phyloP scores from a whole-genome alignment of 441 rosid genomes.

The Theobroma grandiflorum region DNA sequence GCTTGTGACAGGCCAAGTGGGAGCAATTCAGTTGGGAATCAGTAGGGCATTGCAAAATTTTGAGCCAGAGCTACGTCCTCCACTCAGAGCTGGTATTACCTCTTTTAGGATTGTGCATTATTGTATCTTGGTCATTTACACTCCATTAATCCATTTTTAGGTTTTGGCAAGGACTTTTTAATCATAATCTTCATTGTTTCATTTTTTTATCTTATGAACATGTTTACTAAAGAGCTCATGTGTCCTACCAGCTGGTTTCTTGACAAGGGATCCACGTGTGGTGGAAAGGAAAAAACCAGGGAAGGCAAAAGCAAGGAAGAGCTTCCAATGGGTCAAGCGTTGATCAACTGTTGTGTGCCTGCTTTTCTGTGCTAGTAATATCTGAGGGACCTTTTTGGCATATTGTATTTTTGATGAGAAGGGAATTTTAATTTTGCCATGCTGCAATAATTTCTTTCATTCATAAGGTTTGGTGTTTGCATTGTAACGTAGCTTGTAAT shows the following conservation, averaged over 20 bases:
- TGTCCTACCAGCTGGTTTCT: conserved; percentile 71
- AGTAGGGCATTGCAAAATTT: conserved; percentile 94
- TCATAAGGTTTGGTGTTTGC: conserved; percentile 1
- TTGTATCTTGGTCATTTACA: not conserved
- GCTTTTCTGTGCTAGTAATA: not conserved
- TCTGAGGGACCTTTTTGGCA: not conserved
- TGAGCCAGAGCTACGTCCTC: conserved; percentile 89
- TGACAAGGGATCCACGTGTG: conserved; percentile 92
- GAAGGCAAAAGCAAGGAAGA: conserved; percentile 96
- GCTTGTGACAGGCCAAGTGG: conserved; percentile 85
- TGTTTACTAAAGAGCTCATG: conserved; percentile 12
- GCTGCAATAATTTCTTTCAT: conserved; percentile 4
- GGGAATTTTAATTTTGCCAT: not conserved
- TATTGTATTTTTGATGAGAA: not conserved
- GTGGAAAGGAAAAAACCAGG: conserved; percentile 99
- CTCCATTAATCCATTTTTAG: not conserved
- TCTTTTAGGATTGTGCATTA: not conserved
- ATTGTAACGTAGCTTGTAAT: conserved; percentile 1
- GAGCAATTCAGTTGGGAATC: conserved; percentile 89
- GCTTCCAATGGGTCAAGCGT: conserved; percentile 98
- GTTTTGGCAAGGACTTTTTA: not conserved
- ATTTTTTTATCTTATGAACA: not conserved
- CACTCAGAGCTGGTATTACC: conserved; percentile 76
- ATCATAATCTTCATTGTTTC: not conserved
- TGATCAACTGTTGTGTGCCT: conserved; percentile 32